phyloP scores from a whole-genome alignment of 306 rosid genomes.

The Prunus campanulata region DNA sequence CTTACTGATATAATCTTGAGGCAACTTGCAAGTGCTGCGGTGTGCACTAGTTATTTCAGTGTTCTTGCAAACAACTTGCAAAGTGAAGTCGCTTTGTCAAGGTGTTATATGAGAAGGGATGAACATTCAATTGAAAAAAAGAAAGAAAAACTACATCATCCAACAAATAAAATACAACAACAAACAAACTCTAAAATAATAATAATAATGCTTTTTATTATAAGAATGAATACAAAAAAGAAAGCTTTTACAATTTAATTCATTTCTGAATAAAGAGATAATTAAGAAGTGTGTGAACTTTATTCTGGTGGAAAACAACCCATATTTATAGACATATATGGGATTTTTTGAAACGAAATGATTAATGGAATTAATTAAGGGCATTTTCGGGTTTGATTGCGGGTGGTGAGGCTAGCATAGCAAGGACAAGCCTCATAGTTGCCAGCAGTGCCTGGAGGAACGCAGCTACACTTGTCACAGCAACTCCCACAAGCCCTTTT shows the following conservation, averaged over 20 bases:
- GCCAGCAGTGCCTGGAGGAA: slow-evolving; percentile 32
- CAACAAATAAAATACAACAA: not conserved
- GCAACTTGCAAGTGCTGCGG: not conserved
- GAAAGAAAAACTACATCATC: not conserved
- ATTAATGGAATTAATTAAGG: not conserved
- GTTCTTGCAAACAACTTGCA: too few relatives aligned
- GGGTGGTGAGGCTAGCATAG: slow-evolving; percentile 30
- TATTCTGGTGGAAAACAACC: slow-evolving; percentile 1
- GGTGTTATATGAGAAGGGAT: not conserved
- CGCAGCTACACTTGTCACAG: slow-evolving; percentile 26
- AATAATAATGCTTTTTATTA: not conserved
- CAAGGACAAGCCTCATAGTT: slow-evolving; percentile 33
- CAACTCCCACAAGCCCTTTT: slow-evolving; percentile 32
- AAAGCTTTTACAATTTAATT: not conserved
- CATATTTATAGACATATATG: not conserved
- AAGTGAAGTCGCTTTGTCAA: not conserved
- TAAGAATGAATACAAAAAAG: not conserved
- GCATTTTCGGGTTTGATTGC: slow-evolving; percentile 19
- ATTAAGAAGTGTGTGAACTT: not conserved
- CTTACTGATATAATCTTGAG: too few relatives aligned
- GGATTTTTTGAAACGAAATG: not conserved
- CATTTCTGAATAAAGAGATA: not conserved
- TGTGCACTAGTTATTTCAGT: not conserved
- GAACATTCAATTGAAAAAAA: too few relatives aligned
- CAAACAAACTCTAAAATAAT: not conserved